Conservation (phyloP, 176 grass and related monocot species). For the Paspalum notatum region DNA sequence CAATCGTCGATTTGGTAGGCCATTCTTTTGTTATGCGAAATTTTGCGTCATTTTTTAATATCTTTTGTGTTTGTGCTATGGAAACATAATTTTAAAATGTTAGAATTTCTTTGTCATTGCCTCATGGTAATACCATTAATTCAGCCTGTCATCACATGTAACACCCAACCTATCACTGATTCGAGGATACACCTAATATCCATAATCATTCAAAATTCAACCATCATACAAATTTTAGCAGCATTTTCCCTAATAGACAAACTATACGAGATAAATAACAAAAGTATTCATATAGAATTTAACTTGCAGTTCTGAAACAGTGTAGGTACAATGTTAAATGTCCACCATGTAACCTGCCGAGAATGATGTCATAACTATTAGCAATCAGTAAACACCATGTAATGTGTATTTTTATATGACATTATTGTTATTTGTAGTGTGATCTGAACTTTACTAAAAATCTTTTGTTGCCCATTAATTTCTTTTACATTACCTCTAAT, state of each 20-base stretch:
- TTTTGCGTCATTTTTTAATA: background rate
- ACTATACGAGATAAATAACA: constrained; percentile 3
- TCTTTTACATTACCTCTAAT: background rate
- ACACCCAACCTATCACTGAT: background rate
- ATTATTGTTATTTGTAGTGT: background rate
- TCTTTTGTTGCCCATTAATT: background rate
- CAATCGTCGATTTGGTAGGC: constrained; percentile 80
- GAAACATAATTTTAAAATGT: background rate
- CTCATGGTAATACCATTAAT: background rate
- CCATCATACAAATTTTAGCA: background rate
- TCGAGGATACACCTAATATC: background rate
- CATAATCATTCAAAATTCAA: background rate
- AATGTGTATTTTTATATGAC: background rate
- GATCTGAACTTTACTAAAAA: background rate
- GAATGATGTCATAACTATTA: background rate
- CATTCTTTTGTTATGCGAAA: constrained; percentile 37
- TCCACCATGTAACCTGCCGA: background rate
- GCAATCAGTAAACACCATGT: background rate
- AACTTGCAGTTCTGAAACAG: background rate
- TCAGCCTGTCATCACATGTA: background rate
- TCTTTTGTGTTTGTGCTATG: constrained; percentile 25
- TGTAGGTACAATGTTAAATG: background rate
- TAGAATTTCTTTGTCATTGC: background rate
- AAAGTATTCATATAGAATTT: background rate
- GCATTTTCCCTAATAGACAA: background rate